Evolutionary conservation across 768 basidiomycete genomes (phyloP).

Genomic region (Austroboletus eburneus): DNA sequence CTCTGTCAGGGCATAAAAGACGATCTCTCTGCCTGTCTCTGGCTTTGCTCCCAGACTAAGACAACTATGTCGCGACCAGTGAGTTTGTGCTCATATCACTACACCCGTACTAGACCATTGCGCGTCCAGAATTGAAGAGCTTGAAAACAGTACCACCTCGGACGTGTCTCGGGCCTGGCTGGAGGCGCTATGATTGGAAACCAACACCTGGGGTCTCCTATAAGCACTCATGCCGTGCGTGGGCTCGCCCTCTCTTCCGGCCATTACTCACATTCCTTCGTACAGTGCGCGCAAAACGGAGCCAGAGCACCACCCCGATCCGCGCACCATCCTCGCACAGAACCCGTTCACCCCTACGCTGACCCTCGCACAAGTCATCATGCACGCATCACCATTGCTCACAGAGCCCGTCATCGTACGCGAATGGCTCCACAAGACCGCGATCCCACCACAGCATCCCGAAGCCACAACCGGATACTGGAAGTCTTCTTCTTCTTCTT

Average conservation of each 20-base stretch:
- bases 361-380: conserved; percentile 68
- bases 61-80: conserved; percentile 55
- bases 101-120: background rate
- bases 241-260: background rate
- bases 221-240: conserved; percentile 76
- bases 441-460: conserved; percentile 53
- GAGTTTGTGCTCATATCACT: conserved; percentile 21
- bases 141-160: conserved; percentile 37
- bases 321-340: conserved; percentile 52
- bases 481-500: conserved; percentile 82
- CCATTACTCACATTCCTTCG: background rate
- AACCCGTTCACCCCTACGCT: conserved; percentile 84
- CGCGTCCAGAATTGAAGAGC: conserved; percentile 47
- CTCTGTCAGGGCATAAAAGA: conserved; percentile 51
- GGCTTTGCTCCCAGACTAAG: conserved; percentile 69
- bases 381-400: conserved; percentile 63
- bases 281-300: conserved; percentile 67
- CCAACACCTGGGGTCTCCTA: conserved; percentile 77
- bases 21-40: conserved; percentile 51
- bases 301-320: conserved; percentile 40
- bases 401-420: conserved; percentile 75
- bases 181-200: conserved; percentile 64
- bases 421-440: conserved; percentile 86
- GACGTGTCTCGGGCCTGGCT: conserved; percentile 47
- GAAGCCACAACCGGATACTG: conserved; percentile 81